Evolutionary conservation across 805 yeast species (phyloP).

Genomic region (Tetrapisispora pingtungensis): DNA sequence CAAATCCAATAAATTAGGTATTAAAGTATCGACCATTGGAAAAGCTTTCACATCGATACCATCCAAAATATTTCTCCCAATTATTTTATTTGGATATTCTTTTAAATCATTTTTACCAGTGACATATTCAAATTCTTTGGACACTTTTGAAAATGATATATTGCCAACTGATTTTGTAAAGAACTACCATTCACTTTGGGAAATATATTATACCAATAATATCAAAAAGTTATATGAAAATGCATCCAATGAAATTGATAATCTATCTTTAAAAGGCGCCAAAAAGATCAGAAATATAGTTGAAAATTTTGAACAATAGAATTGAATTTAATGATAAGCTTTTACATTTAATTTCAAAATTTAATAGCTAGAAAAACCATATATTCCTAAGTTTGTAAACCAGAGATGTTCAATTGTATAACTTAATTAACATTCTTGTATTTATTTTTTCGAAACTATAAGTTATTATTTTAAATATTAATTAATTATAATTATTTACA

Average conservation of each 20-base stretch:
- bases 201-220: neutral
- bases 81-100: slow-evolving; percentile 14
- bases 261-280: neutral
- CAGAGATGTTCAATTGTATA: neutral
- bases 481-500: neutral
- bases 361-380: too few species aligned
- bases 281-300: neutral
- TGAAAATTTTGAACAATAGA: neutral
- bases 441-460: neutral
- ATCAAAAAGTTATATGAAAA: neutral
- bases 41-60: neutral
- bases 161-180: slow-evolving; percentile 12
- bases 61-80: slow-evolving; percentile 8
- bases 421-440: neutral
- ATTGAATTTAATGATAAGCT: too few species aligned
- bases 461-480: too few species aligned
- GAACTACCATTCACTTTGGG: slow-evolving; percentile 5
- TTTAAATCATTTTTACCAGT: slow-evolving; percentile 19
- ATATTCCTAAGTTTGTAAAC: neutral
- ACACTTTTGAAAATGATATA: slow-evolving; percentile 11
- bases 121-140: slow-evolving; percentile 16
- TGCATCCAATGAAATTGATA: neutral
- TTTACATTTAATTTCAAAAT: too few species aligned
- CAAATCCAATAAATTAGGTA: neutral
- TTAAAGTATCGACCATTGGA: neutral